Base-by-base conservation (phyloP, 257 asterid genomes). In the Striga asiatica region DNA sequence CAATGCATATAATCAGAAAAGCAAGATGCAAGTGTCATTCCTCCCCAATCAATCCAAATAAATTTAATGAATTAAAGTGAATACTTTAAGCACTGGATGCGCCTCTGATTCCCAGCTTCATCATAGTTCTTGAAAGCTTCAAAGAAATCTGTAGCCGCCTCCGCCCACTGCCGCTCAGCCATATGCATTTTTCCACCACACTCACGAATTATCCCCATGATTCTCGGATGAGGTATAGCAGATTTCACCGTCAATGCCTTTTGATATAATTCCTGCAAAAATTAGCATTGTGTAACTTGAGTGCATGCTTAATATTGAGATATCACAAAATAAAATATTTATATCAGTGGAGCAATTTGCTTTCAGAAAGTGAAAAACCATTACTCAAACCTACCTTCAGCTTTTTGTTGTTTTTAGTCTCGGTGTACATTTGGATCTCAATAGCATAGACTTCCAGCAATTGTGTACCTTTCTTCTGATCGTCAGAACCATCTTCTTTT, bases 151-250 rank as follows among this genome's bases (percentile, higher is more conserved):
- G 98, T 88, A 49, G 98, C 95, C 29, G 98, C 98, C 4, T 84
- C 95, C 25, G 82, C 80, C 98, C 97, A 92, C 54, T 82, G 95
- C 51, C 97, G 68, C 84, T 92, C 97, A 35, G 97, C 88, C 98
- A 88, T 92, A 58, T 84, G 95, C 98, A 92, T 92, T 77, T 92
- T 92, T 17, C 98, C 98, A 69, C 98, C 98, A 73, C 97, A 92
- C 78, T 92, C 98, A 63, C 94, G 97, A 72, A 92, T 88, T 53
- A 92, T 88, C 29, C 97, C 98, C 96, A 92, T 88, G 39, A 92
- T 88, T 75, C 98, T 84, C 39, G 98, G 98, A 78, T 92, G 98
- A 69, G 98, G 97, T 24, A 92, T 92, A 51, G 98, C 98, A 38
- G 98, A 92, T 65, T 92, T 92, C 49, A 92, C 82, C n/a, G 98